Base-by-base conservation (phyloP, 116 monocot genomes). In the Trichopus zeylanicus region DNA sequence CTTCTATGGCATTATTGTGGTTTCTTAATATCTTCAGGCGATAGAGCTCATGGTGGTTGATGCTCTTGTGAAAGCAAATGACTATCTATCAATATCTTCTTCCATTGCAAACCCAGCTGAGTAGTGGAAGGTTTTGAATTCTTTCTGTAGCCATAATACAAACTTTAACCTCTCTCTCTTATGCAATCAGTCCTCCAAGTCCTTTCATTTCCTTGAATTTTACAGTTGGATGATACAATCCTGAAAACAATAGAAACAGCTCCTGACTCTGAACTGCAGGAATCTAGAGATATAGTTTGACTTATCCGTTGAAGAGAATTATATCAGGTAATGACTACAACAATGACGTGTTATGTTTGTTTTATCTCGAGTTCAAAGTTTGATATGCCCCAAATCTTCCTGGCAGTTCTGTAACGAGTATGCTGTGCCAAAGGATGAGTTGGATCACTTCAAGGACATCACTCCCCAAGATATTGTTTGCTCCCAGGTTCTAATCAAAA, bases 41-140 rank as follows among this genome's bases (percentile, higher is more conserved):
- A 75, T 91, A 32, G 97, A 91, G 69, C 84, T 88, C 53, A 98
- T 98, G 97, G 72, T 91, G 66, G 85, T 98, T 31, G 97, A 98
- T 72, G 87, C 97, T 31, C 79, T 98, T 19, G 56, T 91, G 27
- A 73, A 87, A 63, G 97, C 97, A 54, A 85, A 87, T 54, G 62
- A 70, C 55, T 82, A 85, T 71, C 73, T 98, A 15, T 48, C 51
- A 32, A 79, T 98, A 29, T 78, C 91, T 52, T 73, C 73, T 37
- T 63, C 60, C 65, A 70, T 88, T 39, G 53, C 57, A 33, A 82
- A 98, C 65, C 91, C 97, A 15, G 65, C 87, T 16, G 72, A 82
- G 58, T 97, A 73, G 27, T 98, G 97, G 91, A 98, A 98, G 91
- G 97, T 97, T 62, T 29, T n/a, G 31, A 28, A 42, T 16, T 42